Evolutionary conservation across 2,329 filamentous ascomycete species (phyloP), one percentile per base, ranked within the genome.

Genomic region (Verticillium nubilum): DNA sequence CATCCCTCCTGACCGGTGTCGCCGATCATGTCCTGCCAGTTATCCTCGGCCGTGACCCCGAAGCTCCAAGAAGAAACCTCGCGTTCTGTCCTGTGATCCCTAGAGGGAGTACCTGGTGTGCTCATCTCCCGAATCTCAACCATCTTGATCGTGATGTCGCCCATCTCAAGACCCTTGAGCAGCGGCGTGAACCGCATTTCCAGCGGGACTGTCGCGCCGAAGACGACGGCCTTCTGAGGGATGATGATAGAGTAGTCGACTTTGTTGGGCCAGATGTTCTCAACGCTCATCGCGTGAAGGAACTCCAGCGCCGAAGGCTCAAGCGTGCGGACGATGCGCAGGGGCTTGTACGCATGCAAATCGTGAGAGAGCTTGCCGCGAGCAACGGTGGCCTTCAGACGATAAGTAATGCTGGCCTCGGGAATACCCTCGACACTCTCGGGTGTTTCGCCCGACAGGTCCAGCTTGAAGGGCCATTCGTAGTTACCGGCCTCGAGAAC

Each of bases 211-310:
- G 83, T 83, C n/a, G 91, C 96, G 56, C 95, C 95, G 68, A 97
- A 96, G 19, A 97, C 90, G 58, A 97, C 89, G 2, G 95, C 95
- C 77, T 97, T 97, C 69, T 92, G 93, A 0, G 95, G 94, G 12
- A 96, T 91, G 60, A 91, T 86, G 63, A 99, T 92, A 29, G 92
- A 94, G 76, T 99, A 99, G 72, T 96, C 91, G 67, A 98, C 85
- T 79, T 99, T 99, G 78, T 97, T 95, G 5, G 92, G 90, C 95
- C 95, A 99, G 64, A 96, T 90, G 70, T 97, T 97, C 74, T 97
- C 93, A 64, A 98, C 93, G 63, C 91, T 91, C 91, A 97, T 95
- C 54, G 92, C 89, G 73, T 98, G 90, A 37, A 90, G 82, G 63
- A 93, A 83, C 70, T 94, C 90, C 60, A 93, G 80, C 12, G 90